Percentiles rank a stretch among this genome's conserved stretches.
Evolutionary conservation across 2,329 filamentous ascomycete species (phyloP).

Genomic region (Tricladium varicosporioides): DNA sequence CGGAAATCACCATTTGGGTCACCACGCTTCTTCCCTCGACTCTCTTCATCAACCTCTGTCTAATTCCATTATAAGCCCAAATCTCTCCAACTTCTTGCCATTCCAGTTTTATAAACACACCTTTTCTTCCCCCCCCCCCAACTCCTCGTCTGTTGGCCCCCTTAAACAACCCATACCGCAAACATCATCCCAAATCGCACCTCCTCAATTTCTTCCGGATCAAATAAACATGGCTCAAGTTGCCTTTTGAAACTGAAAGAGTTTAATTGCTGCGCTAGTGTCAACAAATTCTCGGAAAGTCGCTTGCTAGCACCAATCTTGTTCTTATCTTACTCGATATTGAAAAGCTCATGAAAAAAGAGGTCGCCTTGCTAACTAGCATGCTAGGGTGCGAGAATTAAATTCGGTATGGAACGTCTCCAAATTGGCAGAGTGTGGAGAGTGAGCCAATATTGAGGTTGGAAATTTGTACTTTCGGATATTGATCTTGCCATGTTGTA

Average conservation of each 20-base stretch:
- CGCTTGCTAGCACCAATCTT: not conserved
- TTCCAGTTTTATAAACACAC: slow-evolving; percentile 11
- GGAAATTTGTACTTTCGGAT: not conserved
- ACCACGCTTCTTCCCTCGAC: not conserved
- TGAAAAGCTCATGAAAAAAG: not conserved
- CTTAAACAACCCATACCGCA: slow-evolving; percentile 1
- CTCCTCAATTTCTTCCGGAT: slow-evolving; percentile 8
- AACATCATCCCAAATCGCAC: slow-evolving; percentile 20
- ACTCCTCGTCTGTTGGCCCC: slow-evolving; percentile 12
- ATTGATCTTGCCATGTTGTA: not conserved
- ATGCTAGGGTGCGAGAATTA: not conserved
- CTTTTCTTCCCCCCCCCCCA: slow-evolving; percentile 21
- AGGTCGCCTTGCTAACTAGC: not conserved
- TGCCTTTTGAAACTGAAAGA: slow-evolving; percentile 16
- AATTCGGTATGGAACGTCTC: no score
- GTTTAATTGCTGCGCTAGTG: slow-evolving; percentile 6
- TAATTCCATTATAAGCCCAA: slow-evolving; percentile 4
- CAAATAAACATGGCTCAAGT: slow-evolving; percentile 12
- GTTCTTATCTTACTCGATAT: not conserved
- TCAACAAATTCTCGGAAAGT: slow-evolving; percentile 3
- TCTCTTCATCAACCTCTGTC: not conserved
- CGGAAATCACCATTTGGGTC: not conserved
- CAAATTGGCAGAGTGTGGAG: no score
- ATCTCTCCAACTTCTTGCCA: slow-evolving; percentile 6
- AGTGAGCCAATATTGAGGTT: not conserved